Evolutionary conservation across 2,329 filamentous ascomycete species (phyloP).

Genomic region (Lachnellula arida): DNA sequence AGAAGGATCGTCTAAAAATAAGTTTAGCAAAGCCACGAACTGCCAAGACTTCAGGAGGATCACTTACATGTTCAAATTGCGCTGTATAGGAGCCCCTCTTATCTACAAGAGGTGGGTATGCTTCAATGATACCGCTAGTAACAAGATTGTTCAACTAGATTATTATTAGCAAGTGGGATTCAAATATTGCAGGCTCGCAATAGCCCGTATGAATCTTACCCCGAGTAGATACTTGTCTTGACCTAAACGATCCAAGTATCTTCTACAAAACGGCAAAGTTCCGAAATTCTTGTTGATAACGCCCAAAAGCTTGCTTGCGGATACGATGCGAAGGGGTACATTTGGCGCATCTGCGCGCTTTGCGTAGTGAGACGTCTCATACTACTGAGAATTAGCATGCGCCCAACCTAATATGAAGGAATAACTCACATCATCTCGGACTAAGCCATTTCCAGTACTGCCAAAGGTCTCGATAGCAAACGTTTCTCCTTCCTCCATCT

Average conservation of each 20-base stretch:
- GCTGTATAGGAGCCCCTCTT: conserved; percentile 93
- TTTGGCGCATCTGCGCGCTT: conserved; percentile 68
- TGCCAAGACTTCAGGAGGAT: not conserved
- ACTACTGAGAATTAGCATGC: conserved; percentile 37
- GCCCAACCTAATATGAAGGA: conserved; percentile 1
- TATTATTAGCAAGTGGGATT: conserved; percentile 26
- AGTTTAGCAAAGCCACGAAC: conserved; percentile 20
- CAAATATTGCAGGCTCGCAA: not conserved
- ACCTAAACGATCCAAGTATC: conserved; percentile 84
- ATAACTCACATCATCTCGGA: conserved; percentile 70
- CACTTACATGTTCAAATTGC: conserved; percentile 80
- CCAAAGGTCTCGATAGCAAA: conserved; percentile 97
- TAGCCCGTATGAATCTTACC: conserved; percentile 44
- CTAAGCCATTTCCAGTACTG: conserved; percentile 84
- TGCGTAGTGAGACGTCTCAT: conserved; percentile 86
- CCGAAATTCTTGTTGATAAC: conserved; percentile 97
- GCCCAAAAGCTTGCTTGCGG: conserved; percentile 78
- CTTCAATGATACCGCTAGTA: conserved; percentile 76
- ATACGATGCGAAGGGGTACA: conserved; percentile 70
- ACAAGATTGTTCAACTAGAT: conserved; percentile 79
- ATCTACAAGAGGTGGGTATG: conserved; percentile 84
- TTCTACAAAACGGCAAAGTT: conserved; percentile 82
- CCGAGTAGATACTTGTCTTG: conserved; percentile 92
- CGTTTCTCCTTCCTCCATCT: conserved; percentile 96
- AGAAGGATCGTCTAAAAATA: conserved; percentile 69